These are phyloP conservation scores for Aegilops longissima DNA, from an alignment of 176 grass and related monocot species.

Conservation along the genomic window DNA sequence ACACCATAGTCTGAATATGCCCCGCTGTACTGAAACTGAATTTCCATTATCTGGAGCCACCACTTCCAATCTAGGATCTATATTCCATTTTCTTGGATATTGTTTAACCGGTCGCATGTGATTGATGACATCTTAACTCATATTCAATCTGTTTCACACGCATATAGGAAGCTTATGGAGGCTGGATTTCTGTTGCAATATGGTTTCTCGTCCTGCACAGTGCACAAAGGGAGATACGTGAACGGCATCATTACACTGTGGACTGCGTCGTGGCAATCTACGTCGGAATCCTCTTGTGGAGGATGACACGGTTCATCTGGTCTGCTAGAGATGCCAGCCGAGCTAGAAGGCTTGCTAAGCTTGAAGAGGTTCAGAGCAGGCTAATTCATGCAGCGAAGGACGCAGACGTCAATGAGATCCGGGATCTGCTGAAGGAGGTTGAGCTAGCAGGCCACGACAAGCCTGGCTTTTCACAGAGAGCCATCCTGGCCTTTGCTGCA, in stretches of 20 bases:
- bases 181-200: conserved; percentile 78
- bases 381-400: conserved; percentile 71
- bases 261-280: conserved; percentile 88
- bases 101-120: background rate
- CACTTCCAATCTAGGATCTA: background rate
- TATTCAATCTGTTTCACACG: background rate
- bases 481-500: conserved; percentile 62
- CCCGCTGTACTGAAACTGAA: background rate
- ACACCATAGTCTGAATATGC: background rate
- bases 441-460: conserved; percentile 67
- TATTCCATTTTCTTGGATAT: background rate
- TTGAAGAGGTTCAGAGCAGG: conserved; percentile 65
- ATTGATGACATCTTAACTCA: background rate
- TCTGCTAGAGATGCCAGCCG: conserved; percentile 50
- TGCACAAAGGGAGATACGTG: conserved; percentile 81
- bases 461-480: conserved; percentile 47
- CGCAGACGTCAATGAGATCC: conserved; percentile 65
- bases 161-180: conserved; percentile 81
- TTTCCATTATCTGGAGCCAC: background rate
- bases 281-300: conserved; percentile 87
- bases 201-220: conserved; percentile 82
- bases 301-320: conserved; percentile 82
- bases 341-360: conserved; percentile 63
- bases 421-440: conserved; percentile 66
- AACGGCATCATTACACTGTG: conserved; percentile 78